Conservation (phyloP, 2,329 filamentous ascomycete species). For the Colletotrichum graminicola region DNA sequence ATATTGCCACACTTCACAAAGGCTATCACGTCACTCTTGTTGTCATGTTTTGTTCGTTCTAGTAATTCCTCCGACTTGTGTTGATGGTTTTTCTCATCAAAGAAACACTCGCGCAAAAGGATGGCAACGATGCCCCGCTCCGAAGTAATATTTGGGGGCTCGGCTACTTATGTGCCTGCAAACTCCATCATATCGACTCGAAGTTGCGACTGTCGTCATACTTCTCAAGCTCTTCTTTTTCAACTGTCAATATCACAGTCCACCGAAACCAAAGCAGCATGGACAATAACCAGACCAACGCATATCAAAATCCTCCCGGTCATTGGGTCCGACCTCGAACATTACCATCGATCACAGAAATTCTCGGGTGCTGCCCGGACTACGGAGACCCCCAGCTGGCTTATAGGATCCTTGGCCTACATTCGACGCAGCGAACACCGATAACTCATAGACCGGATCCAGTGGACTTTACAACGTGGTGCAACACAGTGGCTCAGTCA, state of each 20-base stretch:
- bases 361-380: slow-evolving; percentile 2
- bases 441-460: background rate
- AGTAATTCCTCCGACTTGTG: background rate
- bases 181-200: background rate
- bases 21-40: background rate
- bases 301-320: background rate
- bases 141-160: background rate
- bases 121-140: background rate
- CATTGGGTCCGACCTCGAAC: background rate
- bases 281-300: background rate
- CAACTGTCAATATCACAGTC: background rate
- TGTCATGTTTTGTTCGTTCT: background rate
- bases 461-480: background rate
- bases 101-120: background rate
- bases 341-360: background rate
- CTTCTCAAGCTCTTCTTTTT: too few species aligned
- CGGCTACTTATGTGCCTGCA: background rate
- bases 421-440: background rate
- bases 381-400: background rate
- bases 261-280: background rate
- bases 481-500: background rate
- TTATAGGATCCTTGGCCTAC: background rate
- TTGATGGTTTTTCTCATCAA: too few species aligned
- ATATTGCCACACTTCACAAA: background rate
- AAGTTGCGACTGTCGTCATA: background rate